These are phyloP conservation scores for Rugonectria rugulosa DNA, from an alignment of 2,329 filamentous ascomycete genomes.

Conservation along the genomic window DNA sequence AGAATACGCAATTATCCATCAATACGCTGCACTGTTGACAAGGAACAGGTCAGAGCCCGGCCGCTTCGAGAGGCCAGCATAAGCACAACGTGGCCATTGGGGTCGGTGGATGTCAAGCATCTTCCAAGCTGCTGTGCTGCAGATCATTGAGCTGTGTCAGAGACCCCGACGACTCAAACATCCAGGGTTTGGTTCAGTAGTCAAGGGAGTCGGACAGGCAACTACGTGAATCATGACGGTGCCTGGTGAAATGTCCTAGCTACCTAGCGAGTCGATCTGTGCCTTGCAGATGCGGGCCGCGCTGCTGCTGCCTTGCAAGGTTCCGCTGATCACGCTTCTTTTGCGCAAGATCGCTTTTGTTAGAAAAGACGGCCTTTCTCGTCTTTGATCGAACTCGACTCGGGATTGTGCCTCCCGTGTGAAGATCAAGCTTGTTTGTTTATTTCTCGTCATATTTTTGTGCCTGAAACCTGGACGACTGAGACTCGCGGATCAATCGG, in stretches of 20 bases:
- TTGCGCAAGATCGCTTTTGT: slow-evolving; percentile 17
- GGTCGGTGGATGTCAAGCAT: too few species aligned
- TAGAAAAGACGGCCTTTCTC: slow-evolving; percentile 22
- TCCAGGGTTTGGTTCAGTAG: too few species aligned
- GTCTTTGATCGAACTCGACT: slow-evolving; percentile 17
- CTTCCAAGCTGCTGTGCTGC: background rate
- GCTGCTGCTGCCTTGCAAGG: too few species aligned
- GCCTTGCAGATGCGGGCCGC: slow-evolving; percentile 1
- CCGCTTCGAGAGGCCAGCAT: too few species aligned
- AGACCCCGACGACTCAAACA: too few species aligned
- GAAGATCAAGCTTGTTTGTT: slow-evolving; percentile 4
- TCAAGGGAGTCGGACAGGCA: background rate
- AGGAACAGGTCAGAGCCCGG: too few species aligned
- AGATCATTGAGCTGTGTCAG: background rate
- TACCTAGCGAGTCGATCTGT: too few species aligned
- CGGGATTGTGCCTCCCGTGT: slow-evolving; percentile 8
- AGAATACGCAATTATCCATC: background rate
- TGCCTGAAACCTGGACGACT: background rate
- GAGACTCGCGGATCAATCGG: slow-evolving; percentile 10
- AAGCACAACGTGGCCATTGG: too few species aligned
- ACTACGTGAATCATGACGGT: slow-evolving; percentile 5
- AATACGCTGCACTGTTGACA: background rate
- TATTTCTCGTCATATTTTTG: background rate
- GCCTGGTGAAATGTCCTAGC: background rate
- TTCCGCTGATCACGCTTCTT: slow-evolving; percentile 2